A percentile compares a stretch with the other conserved stretches of the same genome.
These are phyloP conservation scores for Dryas integrifolia DNA, from an alignment of 331 rosid genomes.

Conservation along the genomic window DNA sequence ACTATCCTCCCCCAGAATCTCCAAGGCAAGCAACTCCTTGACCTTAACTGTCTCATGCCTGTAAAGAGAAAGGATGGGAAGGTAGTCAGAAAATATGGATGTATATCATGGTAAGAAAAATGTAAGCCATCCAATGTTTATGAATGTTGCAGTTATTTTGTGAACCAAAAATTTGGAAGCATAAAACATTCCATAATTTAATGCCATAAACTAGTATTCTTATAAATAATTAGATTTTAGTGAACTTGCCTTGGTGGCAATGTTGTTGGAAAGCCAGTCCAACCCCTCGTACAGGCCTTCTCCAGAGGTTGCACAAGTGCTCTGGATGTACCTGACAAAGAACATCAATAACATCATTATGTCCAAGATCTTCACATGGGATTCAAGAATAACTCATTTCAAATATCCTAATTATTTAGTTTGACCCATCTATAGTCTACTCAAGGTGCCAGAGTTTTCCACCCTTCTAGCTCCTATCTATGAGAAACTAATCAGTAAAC, in stretches of 20 bases:
- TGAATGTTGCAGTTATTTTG: too few relatives aligned
- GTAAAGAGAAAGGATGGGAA: constrained; percentile 6
- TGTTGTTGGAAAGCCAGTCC: constrained; percentile 96
- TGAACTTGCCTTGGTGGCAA: constrained; percentile 80
- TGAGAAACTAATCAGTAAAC: not conserved
- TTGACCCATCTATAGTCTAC: constrained; percentile 1
- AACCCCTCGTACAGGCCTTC: constrained; percentile 96
- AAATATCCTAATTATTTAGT: not conserved
- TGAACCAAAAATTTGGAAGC: too few relatives aligned
- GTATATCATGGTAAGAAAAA: too few relatives aligned
- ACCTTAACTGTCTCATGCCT: constrained; percentile 55
- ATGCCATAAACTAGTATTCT: constrained; percentile 7
- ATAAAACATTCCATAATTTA: not conserved
- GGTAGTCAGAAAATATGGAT: constrained; percentile 15
- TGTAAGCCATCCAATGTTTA: too few relatives aligned
- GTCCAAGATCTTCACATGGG: not conserved
- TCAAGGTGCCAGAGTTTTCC: not conserved
- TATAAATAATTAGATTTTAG: not conserved
- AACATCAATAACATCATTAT: not conserved
- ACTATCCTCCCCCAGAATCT: constrained; percentile 44
- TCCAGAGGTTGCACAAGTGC: constrained; percentile 98
- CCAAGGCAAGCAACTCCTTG: constrained; percentile 34
- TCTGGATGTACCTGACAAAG: constrained; percentile 89
- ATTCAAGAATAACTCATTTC: not conserved
- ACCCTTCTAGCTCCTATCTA: not conserved